A percentile compares a stretch with the other conserved stretches of the same genome.
These are phyloP conservation scores for Capronia epimyces DNA, from an alignment of 2,329 filamentous ascomycete species.

Conservation along the genomic window DNA sequence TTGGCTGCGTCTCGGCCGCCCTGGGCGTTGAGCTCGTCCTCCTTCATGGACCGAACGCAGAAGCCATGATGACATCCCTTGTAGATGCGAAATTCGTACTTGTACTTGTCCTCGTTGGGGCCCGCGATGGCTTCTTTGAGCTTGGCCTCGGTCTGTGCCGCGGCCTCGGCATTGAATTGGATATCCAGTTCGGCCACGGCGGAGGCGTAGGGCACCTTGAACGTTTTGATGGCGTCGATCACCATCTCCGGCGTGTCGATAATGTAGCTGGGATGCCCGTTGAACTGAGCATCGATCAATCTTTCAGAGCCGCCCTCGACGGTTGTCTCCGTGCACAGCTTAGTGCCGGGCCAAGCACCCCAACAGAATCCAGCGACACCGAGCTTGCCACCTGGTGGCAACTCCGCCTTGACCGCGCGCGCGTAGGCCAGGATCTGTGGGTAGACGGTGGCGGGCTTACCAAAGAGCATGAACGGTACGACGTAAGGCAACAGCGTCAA, in stretches of 20 bases:
- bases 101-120: constrained; percentile 10
- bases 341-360: constrained; percentile 51
- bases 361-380: constrained; percentile 57
- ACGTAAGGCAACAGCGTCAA: constrained; percentile 8
- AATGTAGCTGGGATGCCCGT: constrained; percentile 48
- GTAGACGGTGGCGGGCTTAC: constrained; percentile 26
- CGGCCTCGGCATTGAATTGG: constrained; percentile 43
- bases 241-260: constrained; percentile 42
- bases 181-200: constrained; percentile 38
- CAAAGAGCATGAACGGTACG: constrained; percentile 27
- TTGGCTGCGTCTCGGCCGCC: constrained; percentile 12
- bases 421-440: constrained; percentile 36
- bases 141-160: constrained; percentile 26
- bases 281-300: constrained; percentile 49
- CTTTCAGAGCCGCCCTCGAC: constrained; percentile 24
- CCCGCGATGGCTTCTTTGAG: constrained; percentile 9
- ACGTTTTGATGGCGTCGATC: constrained; percentile 21
- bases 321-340: constrained; percentile 39
- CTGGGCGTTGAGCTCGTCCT: constrained; percentile 11
- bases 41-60: constrained; percentile 15
- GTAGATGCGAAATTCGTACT: constrained; percentile 25
- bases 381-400: constrained; percentile 36
- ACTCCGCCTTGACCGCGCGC: constrained; percentile 30
- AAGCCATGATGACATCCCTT: constrained; percentile 25
- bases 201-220: constrained; percentile 20